Evolutionary conservation across 352 stramenopile genomes (phyloP).

Genomic region (Globisporangium splendens): DNA sequence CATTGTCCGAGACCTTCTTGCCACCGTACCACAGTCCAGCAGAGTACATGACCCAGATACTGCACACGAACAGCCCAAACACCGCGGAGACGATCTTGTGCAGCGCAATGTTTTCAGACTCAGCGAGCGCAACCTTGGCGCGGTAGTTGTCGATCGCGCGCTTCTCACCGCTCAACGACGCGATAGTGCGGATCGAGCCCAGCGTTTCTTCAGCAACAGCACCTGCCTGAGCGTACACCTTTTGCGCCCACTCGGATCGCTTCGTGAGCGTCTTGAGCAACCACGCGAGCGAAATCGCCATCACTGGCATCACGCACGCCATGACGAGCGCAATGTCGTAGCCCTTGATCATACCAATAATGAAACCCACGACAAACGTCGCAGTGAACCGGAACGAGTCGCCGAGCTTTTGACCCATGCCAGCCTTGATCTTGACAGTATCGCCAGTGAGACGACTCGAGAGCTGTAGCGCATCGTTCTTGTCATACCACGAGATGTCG

Average conservation of each 20-base stretch:
- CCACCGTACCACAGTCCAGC: slow-evolving; percentile 58
- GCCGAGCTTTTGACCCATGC: slow-evolving; percentile 37
- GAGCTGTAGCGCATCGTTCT: no score
- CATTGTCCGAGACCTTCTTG: slow-evolving; percentile 26
- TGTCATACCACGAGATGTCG: no score
- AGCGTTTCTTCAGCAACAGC: slow-evolving; percentile 43
- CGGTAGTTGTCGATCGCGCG: slow-evolving; percentile 33
- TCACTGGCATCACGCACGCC: slow-evolving; percentile 29
- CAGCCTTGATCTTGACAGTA: no score
- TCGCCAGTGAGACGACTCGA: no score
- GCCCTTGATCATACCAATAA: slow-evolving; percentile 34
- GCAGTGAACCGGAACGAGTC: slow-evolving; percentile 27
- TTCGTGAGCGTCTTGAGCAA: no score
- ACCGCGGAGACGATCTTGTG: slow-evolving; percentile 27
- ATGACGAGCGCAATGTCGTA: slow-evolving; percentile 47
- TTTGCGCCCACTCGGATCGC: slow-evolving; percentile 25
- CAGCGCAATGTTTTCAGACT: slow-evolving; percentile 32
- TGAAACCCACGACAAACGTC: slow-evolving; percentile 22
- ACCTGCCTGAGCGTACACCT: slow-evolving; percentile 38
- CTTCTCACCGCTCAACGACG: slow-evolving; percentile 35
- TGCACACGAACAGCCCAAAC: slow-evolving; percentile 33
- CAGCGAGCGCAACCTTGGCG: slow-evolving; percentile 19
- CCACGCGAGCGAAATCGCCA: slow-evolving; percentile 26
- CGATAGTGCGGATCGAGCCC: no score
- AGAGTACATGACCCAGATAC: no score